These are phyloP conservation scores for Climacium dendroides DNA, from an alignment of 225 moss, liverwort and hornwort genomes.

Conservation along the genomic window DNA sequence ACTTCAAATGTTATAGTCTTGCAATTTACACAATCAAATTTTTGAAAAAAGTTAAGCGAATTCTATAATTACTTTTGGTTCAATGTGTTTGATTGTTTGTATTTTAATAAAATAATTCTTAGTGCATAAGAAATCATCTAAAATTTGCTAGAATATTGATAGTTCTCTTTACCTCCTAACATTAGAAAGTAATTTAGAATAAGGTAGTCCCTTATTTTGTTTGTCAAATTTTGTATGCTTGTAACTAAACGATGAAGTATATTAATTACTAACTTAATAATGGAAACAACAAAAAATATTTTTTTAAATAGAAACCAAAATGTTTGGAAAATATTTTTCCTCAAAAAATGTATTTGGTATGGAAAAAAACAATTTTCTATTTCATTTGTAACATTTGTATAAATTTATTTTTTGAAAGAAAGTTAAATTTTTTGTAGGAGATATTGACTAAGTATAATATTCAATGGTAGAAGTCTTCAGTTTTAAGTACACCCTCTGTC, in stretches of 20 bases:
- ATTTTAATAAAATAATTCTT: background rate
- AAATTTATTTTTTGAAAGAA: background rate
- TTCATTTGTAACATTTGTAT: background rate
- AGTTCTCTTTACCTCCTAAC: background rate
- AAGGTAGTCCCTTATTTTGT: background rate
- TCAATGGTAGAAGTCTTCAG: background rate
- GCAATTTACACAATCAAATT: background rate
- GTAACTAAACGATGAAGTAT: background rate
- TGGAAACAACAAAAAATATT: background rate
- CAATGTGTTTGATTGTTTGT: fast-evolving
- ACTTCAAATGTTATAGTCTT: background rate
- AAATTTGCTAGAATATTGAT: background rate
- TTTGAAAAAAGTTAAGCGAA: background rate
- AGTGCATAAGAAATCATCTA: background rate
- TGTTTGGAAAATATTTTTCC: background rate
- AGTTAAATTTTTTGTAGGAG: background rate
- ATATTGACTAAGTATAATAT: background rate
- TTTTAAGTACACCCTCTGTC: no score
- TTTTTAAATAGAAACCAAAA: background rate
- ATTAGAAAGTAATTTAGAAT: background rate
- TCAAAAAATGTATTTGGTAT: no score
- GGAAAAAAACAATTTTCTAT: background rate
- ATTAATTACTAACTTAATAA: fast-evolving
- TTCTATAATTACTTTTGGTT: background rate
- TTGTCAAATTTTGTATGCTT: background rate